Evolutionary conservation across 768 basidiomycete species (phyloP).

Genomic region (Lyophyllum semitale): DNA sequence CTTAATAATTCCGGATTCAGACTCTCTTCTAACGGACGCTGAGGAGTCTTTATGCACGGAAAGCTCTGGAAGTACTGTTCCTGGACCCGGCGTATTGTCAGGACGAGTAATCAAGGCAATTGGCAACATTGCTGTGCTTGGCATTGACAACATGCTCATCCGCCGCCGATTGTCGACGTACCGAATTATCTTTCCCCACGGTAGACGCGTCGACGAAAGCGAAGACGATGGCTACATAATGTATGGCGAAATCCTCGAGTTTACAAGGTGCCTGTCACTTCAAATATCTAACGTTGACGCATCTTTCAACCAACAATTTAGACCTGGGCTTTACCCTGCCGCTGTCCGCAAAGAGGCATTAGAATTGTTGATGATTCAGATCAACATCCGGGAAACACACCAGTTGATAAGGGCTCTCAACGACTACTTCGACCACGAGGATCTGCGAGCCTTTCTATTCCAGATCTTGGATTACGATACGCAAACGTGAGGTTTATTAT

Average conservation of each 20-base stretch:
- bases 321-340: slow-evolving; percentile 7
- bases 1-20: neutral
- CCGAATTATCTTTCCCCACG: slow-evolving; percentile 11
- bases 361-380: slow-evolving; percentile 5
- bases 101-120: slow-evolving; percentile 13
- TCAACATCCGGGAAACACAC: slow-evolving; percentile 11
- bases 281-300: neutral
- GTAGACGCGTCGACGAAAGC: neutral
- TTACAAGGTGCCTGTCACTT: slow-evolving; percentile 1
- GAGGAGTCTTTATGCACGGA: neutral
- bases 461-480: slow-evolving; percentile 8
- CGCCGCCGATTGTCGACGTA: slow-evolving; percentile 4
- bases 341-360: slow-evolving; percentile 7
- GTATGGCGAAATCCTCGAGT: slow-evolving; percentile 11
- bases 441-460: slow-evolving; percentile 1
- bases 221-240: slow-evolving; percentile 6
- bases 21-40: neutral
- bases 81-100: slow-evolving; percentile 2
- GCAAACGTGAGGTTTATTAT: slow-evolving; percentile 1
- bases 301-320: neutral
- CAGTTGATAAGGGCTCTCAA: slow-evolving; percentile 7
- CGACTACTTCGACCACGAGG: slow-evolving; percentile 7
- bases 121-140: slow-evolving; percentile 7
- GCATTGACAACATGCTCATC: slow-evolving; percentile 9
- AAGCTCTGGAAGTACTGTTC: slow-evolving; percentile 10